A percentile compares a stretch with the other conserved stretches of the same genome.
Evolutionary conservation across 352 stramenopile species (phyloP).

Genomic region (Phytophthora foliorum): DNA sequence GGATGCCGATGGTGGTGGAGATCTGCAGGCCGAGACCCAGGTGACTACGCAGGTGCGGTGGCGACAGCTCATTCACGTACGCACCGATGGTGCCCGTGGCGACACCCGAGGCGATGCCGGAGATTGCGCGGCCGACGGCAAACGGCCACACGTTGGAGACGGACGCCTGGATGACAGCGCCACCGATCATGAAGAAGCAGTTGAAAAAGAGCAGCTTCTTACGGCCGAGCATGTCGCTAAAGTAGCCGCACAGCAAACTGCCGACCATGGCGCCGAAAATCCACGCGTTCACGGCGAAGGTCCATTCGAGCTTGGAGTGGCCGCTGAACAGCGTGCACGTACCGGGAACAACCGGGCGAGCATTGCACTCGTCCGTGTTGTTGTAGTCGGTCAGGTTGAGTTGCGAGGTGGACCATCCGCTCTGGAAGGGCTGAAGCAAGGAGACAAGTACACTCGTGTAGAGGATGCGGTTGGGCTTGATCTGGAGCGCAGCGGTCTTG

Average conservation of each 20-base stretch:
- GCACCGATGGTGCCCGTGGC: constrained; percentile 9
- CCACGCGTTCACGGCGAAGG: constrained; percentile 9
- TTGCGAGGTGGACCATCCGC: constrained; percentile 57
- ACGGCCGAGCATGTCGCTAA: constrained; percentile 29
- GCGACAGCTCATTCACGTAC: constrained; percentile 10
- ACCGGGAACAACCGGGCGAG: constrained; percentile 30
- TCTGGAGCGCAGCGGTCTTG: constrained; percentile 12
- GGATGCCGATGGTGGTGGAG: constrained; percentile 11
- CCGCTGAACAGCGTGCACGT: constrained; percentile 53
- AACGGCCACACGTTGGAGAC: constrained; percentile 11
- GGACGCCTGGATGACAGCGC: constrained; percentile 26
- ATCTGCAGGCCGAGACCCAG: constrained; percentile 9
- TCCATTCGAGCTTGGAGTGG: constrained; percentile 47
- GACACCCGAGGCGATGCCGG: constrained; percentile 7
- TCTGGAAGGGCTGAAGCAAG: constrained; percentile 37
- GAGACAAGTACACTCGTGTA: constrained; percentile 12
- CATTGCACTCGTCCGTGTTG: constrained; percentile 46
- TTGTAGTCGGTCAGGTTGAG: constrained; percentile 64
- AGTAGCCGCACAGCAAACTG: constrained; percentile 39
- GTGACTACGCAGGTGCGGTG: constrained; percentile 8
- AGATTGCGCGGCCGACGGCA: not conserved
- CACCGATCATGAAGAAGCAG: constrained; percentile 46
- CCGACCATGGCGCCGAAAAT: constrained; percentile 44
- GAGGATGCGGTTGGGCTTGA: constrained; percentile 21
- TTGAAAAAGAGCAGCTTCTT: constrained; percentile 44